Conservation (phyloP, 192 early-diverging fungal species). For the Mortierella antarctica region DNA sequence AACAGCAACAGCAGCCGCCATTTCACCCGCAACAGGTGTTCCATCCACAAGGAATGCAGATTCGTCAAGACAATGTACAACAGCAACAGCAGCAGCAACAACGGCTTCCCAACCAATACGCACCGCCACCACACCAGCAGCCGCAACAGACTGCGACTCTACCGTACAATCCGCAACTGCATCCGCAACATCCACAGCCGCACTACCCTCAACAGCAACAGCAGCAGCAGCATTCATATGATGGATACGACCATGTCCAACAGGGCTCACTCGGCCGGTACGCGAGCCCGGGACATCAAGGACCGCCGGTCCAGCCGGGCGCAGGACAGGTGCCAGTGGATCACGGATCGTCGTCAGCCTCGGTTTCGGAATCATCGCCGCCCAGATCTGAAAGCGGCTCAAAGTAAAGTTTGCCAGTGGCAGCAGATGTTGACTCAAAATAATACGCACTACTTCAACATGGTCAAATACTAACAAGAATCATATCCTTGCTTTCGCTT, state of each 20-base stretch:
- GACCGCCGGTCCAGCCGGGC: too few species aligned
- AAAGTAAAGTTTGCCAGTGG: constrained; percentile 12
- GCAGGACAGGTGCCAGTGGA: constrained; percentile 1
- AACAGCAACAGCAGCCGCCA: constrained; percentile 9
- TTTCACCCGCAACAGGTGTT: constrained; percentile 6
- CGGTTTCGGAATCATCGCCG: constrained; percentile 21
- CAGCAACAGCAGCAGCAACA: constrained; percentile 1
- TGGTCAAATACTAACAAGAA: background rate
- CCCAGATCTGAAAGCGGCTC: constrained; percentile 31
- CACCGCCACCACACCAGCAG: background rate
- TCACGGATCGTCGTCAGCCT: constrained; percentile 7
- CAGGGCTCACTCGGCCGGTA: background rate
- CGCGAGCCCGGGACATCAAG: too few species aligned
- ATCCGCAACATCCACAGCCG: background rate
- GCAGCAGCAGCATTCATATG: background rate
- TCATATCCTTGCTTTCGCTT: background rate
- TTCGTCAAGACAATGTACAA: background rate
- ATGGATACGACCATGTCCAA: background rate
- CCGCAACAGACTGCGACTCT: background rate
- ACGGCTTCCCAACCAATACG: background rate
- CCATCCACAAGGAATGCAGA: constrained; percentile 8
- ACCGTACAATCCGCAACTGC: background rate
- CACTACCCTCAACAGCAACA: background rate
- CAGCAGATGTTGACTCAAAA: background rate
- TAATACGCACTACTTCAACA: background rate